These are phyloP conservation scores for Fusarium sp. DNA, from an alignment of 2,329 filamentous ascomycete species.

Conservation along the genomic window DNA sequence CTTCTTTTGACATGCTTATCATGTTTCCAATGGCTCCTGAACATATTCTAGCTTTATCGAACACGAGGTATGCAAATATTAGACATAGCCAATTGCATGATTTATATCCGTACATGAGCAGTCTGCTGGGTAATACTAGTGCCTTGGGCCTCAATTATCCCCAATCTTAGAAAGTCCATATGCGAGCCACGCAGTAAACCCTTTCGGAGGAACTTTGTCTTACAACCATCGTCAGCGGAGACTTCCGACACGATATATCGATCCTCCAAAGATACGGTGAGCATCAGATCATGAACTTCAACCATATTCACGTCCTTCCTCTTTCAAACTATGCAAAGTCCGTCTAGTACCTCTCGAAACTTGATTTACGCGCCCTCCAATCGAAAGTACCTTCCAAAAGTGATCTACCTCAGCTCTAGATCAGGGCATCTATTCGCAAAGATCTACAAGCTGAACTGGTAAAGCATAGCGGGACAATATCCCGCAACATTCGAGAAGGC, in stretches of 20 bases:
- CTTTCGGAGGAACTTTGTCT: not conserved
- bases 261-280: not conserved
- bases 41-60: not conserved
- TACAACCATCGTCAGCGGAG: not conserved
- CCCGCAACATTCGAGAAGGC: not conserved
- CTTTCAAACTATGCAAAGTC: not conserved
- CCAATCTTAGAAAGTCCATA: too few species aligned
- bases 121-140: fast-evolving
- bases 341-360: not conserved
- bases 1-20: fast-evolving
- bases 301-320: not conserved
- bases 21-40: fast-evolving
- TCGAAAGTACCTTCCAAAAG: constrained; percentile 1
- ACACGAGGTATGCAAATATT: not conserved
- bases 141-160: too few species aligned
- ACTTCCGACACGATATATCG: not conserved
- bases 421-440: not conserved
- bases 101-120: fast-evolving
- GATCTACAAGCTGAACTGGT: not conserved
- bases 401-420: not conserved
- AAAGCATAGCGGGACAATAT: not conserved
- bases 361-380: not conserved
- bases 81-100: not conserved
- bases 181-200: fast-evolving
- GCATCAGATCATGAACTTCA: not conserved